Percentiles rank a stretch among this genome's conserved stretches.
Evolutionary conservation across 805 yeast species (phyloP).

Genomic region (Kodamaea hsintzibuensis): DNA sequence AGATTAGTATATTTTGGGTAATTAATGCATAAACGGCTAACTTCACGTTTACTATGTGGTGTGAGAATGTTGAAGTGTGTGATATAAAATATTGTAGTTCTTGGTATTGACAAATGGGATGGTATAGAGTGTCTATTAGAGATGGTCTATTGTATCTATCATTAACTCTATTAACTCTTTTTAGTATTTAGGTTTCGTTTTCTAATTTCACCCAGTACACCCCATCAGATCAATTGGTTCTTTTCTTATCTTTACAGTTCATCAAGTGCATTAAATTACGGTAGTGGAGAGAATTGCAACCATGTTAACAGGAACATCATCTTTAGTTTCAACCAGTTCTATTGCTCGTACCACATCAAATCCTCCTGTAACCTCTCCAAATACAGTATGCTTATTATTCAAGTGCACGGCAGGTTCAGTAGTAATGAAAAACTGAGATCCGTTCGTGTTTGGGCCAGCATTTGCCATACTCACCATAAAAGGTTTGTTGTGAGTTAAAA

Average conservation of each 20-base stretch:
- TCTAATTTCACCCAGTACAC: not conserved
- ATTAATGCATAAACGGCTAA: not conserved
- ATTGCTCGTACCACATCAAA: slow-evolving; percentile 20
- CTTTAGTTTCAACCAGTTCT: slow-evolving; percentile 17
- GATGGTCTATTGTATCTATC: too few species aligned
- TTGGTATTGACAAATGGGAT: too few species aligned
- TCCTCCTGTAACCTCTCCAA: slow-evolving; percentile 27
- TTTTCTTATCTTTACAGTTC: not conserved
- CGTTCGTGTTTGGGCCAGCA: slow-evolving; percentile 27
- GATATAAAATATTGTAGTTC: not conserved
- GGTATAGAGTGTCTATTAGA: too few species aligned
- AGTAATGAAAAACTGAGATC: slow-evolving; percentile 29
- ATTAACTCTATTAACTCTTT: too few species aligned
- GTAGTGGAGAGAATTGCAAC: slow-evolving; percentile 22
- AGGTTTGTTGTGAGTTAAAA: slow-evolving; percentile 27
- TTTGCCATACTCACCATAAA: slow-evolving; percentile 35
- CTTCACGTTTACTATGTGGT: not conserved
- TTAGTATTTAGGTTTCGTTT: too few species aligned
- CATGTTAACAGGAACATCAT: slow-evolving; percentile 23
- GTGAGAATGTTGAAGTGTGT: not conserved
- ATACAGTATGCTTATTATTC: slow-evolving; percentile 26
- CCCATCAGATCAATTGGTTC: too few species aligned
- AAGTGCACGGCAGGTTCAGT: slow-evolving; percentile 19
- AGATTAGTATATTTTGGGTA: not conserved
- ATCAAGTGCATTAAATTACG: not conserved